Evolutionary conservation across 805 yeast species (phyloP).

Genomic region (Sungouiella blattae): DNA sequence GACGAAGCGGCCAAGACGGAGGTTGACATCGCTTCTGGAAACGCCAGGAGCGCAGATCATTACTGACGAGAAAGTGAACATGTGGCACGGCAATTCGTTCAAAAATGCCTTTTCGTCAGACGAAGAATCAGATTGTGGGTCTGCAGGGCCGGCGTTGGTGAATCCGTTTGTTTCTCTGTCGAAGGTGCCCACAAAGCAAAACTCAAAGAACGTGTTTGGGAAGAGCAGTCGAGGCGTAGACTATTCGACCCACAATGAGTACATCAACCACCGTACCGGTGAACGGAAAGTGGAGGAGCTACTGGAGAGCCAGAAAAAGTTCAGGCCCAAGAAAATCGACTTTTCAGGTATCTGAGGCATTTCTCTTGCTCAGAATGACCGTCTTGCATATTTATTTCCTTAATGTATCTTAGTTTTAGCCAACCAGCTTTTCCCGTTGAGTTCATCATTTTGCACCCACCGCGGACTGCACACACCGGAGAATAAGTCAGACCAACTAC

Average conservation of each 20-base stretch:
- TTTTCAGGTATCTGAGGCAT: conserved; percentile 16
- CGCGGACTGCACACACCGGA: no score
- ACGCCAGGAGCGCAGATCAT: conserved; percentile 38
- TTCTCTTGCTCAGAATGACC: background rate
- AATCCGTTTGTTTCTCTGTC: conserved; percentile 3
- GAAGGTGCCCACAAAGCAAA: conserved; percentile 5
- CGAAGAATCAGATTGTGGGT: conserved; percentile 17
- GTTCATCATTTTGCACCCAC: no score
- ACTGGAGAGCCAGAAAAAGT: conserved; percentile 25
- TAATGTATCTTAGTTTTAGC: no score
- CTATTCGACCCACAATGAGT: conserved; percentile 37
- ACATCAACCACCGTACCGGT: conserved; percentile 41
- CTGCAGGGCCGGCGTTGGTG: conserved; percentile 12
- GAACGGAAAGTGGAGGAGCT: conserved; percentile 27
- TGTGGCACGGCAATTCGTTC: conserved; percentile 38
- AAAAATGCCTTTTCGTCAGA: conserved; percentile 28
- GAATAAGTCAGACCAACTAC: no score
- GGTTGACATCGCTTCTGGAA: background rate
- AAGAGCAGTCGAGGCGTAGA: conserved; percentile 17
- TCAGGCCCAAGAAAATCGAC: conserved; percentile 37
- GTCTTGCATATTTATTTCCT: background rate
- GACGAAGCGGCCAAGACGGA: conserved; percentile 21
- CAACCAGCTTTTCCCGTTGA: no score
- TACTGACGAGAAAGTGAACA: conserved; percentile 27
- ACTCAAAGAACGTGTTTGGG: conserved; percentile 26